Evolutionary conservation across 2,329 filamentous ascomycete species (phyloP).

Genomic region (Beauveria sp.): DNA sequence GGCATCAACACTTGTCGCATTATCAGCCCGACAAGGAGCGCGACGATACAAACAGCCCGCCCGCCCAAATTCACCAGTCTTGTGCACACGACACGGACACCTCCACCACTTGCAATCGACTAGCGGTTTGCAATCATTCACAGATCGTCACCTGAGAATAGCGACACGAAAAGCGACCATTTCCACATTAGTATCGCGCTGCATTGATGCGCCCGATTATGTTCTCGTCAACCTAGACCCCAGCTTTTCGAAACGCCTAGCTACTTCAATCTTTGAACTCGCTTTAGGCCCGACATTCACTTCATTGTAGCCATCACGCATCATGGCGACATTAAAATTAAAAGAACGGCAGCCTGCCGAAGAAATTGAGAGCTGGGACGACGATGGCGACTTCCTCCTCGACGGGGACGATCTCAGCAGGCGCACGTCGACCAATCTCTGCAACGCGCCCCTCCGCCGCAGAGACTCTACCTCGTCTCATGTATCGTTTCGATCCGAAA

Average conservation of each 20-base stretch:
- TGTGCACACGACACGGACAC: not conserved
- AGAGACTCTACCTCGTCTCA: conserved; percentile 78
- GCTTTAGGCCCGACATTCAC: conserved; percentile 5
- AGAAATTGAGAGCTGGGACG: conserved; percentile 63
- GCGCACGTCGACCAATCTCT: conserved; percentile 40
- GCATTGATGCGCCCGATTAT: conserved; percentile 9
- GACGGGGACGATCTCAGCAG: conserved; percentile 59
- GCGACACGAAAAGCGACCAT: not conserved
- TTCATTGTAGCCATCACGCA: conserved; percentile 11
- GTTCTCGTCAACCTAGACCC: conserved; percentile 5
- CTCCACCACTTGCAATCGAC: not conserved
- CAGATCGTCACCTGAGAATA: not conserved
- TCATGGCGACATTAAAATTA: conserved; percentile 48
- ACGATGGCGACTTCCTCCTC: conserved; percentile 68
- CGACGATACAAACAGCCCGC: not conserved
- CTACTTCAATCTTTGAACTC: conserved; percentile 4
- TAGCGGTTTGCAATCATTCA: not conserved
- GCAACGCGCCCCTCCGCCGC: conserved; percentile 40
- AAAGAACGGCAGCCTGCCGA: conserved; percentile 48
- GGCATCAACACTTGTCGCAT: not conserved
- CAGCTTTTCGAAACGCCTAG: conserved; percentile 4
- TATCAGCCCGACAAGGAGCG: not conserved
- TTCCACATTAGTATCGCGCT: not conserved
- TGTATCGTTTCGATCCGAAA: conserved; percentile 73
- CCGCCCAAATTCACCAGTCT: not conserved